A percentile compares a stretch with the other conserved stretches of the same genome.
Conservation (phyloP, 2,329 filamentous ascomycete species). For the Fusarium tanahbumbuense region DNA sequence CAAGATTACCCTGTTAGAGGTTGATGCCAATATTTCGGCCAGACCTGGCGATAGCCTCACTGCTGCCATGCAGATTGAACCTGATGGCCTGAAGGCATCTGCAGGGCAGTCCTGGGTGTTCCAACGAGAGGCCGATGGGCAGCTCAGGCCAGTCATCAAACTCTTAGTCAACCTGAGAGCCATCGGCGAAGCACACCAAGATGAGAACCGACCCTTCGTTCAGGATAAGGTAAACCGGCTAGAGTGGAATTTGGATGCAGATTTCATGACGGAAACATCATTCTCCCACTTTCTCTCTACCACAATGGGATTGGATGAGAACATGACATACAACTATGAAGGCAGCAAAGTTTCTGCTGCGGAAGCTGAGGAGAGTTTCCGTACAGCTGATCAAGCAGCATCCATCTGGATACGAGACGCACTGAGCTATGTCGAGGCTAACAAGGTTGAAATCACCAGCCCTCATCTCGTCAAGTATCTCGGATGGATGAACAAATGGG, state of each 20-base stretch:
- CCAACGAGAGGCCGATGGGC: not conserved
- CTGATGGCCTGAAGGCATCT: not conserved
- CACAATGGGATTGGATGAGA: conserved; percentile 1
- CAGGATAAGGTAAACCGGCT: conserved; percentile 6
- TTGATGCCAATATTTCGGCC: not conserved
- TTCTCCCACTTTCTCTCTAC: conserved; percentile 3
- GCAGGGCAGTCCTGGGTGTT: conserved; percentile 11
- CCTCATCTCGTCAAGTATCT: conserved; percentile 13
- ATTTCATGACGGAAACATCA: not conserved
- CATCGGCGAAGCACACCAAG: not conserved
- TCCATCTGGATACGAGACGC: conserved; percentile 13
- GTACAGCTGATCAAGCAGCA: conserved; percentile 3
- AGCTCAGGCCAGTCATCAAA: conserved; percentile 4
- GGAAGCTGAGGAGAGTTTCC: not conserved
- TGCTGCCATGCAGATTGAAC: conserved; percentile 10
- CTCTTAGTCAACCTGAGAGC: conserved; percentile 4
- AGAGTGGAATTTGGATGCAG: conserved; percentile 4
- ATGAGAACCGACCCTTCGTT: conserved; percentile 1
- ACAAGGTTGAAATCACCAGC: conserved; percentile 1
- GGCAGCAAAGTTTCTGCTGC: not conserved
- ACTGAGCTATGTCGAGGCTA: not conserved
- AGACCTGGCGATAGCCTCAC: conserved; percentile 1
- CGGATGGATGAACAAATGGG: conserved; percentile 15
- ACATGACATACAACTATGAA: conserved; percentile 6
- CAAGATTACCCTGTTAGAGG: not conserved